Evolutionary conservation across 768 basidiomycete genomes (phyloP).

Genomic region (Mycena vulgaris): DNA sequence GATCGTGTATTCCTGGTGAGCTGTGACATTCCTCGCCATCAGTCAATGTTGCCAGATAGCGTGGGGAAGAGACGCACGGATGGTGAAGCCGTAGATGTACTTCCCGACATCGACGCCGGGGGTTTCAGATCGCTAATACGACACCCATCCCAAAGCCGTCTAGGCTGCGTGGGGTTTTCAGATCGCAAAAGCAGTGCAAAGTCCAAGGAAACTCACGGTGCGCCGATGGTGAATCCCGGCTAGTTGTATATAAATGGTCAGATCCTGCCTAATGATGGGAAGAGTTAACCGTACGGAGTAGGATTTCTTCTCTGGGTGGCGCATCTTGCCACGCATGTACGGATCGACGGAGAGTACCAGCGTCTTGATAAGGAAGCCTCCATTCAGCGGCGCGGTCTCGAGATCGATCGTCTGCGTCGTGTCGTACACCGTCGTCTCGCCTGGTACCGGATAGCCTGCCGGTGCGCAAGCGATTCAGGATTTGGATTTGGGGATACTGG

Average conservation of each 20-base stretch:
- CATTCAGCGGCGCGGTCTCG: conserved; percentile 60
- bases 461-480: neutral
- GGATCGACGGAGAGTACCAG: conserved; percentile 62
- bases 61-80: conserved; percentile 49
- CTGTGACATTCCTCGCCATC: neutral
- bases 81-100: conserved; percentile 54
- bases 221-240: conserved; percentile 49
- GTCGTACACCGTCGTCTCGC: conserved; percentile 53
- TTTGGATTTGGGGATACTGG: neutral
- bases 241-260: conserved; percentile 27
- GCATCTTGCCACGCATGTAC: conserved; percentile 47
- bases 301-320: conserved; percentile 39
- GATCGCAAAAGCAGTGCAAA: neutral
- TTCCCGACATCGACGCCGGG: conserved; percentile 52
- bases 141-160: conserved; percentile 55
- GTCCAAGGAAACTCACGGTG: conserved; percentile 49
- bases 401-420: conserved; percentile 26
- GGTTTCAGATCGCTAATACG: conserved; percentile 60
- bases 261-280: neutral
- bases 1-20: neutral
- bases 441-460: conserved; percentile 58
- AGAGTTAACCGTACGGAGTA: conserved; percentile 39
- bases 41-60: neutral
- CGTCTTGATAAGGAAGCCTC: conserved; percentile 64
- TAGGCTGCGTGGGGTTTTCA: neutral